phyloP scores from a whole-genome alignment of 108 stramenopile species.

The Seminavis robusta region DNA sequence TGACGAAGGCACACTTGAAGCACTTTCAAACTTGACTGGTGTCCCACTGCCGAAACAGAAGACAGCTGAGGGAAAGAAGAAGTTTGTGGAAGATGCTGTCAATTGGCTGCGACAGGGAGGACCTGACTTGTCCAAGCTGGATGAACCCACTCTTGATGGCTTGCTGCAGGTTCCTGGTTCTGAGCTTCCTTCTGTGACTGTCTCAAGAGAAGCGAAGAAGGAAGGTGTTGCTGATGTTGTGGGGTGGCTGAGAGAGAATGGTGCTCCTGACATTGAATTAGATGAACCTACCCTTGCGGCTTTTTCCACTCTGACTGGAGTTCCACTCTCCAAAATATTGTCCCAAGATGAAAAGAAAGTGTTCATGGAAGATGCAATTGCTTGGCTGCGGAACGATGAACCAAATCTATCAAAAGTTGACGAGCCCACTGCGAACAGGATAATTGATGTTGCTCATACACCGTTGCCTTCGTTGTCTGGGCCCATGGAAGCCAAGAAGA shows the following conservation, averaged over 20 bases:
- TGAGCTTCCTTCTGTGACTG: not conserved
- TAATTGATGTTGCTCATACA: not conserved
- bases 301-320: conserved; percentile 2
- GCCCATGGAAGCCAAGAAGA: conserved; percentile 9
- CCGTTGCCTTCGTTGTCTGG: not conserved
- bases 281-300: not conserved
- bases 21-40: conserved; percentile 2
- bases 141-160: too few species aligned
- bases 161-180: too few species aligned
- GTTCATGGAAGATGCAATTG: conserved; percentile 4
- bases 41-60: not conserved
- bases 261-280: conserved; percentile 7
- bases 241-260: conserved; percentile 8
- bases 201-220: not conserved
- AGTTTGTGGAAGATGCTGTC: not conserved
- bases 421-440: not conserved
- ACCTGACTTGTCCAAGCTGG: not conserved
- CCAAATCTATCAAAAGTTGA: not conserved
- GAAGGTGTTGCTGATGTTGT: conserved; percentile 6
- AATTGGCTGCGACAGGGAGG: conserved; percentile 1
- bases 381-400: conserved; percentile 2
- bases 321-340: not conserved
- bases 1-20: not conserved
- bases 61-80: conserved; percentile 4
- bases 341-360: not conserved